Evolutionary conservation across 306 rosid genomes (phyloP).

Genomic region (Citrullus colocynthis): DNA sequence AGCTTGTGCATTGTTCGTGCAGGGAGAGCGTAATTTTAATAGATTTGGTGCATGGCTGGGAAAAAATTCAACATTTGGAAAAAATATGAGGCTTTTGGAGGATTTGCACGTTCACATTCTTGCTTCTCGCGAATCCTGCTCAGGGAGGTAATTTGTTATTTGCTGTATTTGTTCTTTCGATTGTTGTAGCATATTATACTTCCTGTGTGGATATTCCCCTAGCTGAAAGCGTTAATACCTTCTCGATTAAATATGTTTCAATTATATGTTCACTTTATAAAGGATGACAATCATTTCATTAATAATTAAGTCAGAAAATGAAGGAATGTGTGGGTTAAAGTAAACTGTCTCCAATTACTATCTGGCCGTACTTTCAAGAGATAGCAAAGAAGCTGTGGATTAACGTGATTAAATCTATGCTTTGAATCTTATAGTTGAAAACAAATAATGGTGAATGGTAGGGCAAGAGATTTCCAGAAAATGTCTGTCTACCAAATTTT

Average conservation of each 20-base stretch:
- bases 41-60: constrained; percentile 98
- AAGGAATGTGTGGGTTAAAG: background rate
- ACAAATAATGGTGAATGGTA: background rate
- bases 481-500: background rate
- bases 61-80: constrained; percentile 76
- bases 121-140: constrained; percentile 75
- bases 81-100: constrained; percentile 76
- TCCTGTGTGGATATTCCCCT: background rate
- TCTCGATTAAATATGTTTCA: background rate
- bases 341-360: background rate
- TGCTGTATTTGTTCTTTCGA: constrained; percentile 1
- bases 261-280: background rate
- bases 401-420: background rate
- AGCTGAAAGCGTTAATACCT: background rate
- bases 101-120: constrained; percentile 84
- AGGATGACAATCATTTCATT: background rate
- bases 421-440: background rate
- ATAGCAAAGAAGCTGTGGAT: background rate
- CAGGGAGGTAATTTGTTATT: constrained; percentile 42
- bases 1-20: constrained; percentile 11
- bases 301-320: background rate
- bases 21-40: constrained; percentile 81
- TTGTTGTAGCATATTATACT: constrained; percentile 2
- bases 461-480: background rate
- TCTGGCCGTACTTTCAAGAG: background rate